phyloP scores from a whole-genome alignment of 1,284 basidiomycete species.

The Pyrrhoderma lamaoense region DNA sequence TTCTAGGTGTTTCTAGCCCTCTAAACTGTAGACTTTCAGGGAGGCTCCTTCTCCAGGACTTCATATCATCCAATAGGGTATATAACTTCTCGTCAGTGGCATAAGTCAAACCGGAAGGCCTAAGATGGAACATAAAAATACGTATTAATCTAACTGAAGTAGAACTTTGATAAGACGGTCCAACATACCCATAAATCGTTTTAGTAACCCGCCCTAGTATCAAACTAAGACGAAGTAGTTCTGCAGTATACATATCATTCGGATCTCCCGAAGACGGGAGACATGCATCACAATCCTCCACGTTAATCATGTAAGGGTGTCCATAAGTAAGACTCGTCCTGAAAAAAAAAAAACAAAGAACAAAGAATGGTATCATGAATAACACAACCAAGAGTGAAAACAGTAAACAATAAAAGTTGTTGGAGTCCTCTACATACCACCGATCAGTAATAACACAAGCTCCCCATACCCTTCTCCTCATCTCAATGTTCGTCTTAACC shows the following conservation, averaged over 20 bases:
- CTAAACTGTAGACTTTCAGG: conserved; percentile 70
- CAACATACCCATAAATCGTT: conserved; percentile 76
- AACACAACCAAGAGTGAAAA: no score
- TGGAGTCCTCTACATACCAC: conserved; percentile 56
- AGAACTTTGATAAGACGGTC: not conserved
- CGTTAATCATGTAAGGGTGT: conserved; percentile 86
- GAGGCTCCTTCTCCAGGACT: conserved; percentile 68
- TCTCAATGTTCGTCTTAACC: conserved; percentile 71
- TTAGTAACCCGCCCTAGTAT: conserved; percentile 84
- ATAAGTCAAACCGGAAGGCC: conserved; percentile 78
- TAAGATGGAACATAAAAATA: no score
- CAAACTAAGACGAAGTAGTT: conserved; percentile 82
- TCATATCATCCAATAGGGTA: conserved; percentile 65
- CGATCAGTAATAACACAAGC: conserved; percentile 86
- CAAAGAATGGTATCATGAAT: not conserved
- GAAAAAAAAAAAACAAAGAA: conserved; percentile 11
- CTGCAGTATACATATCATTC: conserved; percentile 70
- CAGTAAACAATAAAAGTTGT: conserved; percentile 1
- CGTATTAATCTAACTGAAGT: not conserved
- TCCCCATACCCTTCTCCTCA: conserved; percentile 83
- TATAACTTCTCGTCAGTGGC: conserved; percentile 75
- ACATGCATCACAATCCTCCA: conserved; percentile 88
- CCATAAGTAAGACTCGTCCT: conserved; percentile 78
- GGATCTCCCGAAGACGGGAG: conserved; percentile 73
- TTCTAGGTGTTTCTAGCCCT: conserved; percentile 54